Evolutionary conservation across 78 protist genomes (phyloP), one percentile per base, ranked within the genome.

Genomic region (Dictyostelium brefeldianum): DNA sequence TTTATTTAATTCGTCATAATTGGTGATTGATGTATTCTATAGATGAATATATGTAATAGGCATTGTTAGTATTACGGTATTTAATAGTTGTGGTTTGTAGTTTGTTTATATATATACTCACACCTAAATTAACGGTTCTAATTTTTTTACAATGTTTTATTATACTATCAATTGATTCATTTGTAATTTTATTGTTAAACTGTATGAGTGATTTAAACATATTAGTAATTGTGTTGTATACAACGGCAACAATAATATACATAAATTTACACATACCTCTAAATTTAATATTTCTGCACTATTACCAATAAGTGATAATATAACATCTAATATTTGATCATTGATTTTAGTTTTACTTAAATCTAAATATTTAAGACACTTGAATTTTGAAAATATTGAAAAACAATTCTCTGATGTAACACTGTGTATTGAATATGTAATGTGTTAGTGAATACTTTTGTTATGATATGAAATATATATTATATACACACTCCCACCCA

Each of bases 91-190:
- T 36, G 43, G 2, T 36, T 3, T 36, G 43, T 36, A n/a, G n/a
- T n/a, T n/a, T 47, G 14, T 50, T 4, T 50, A 0, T 15, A 53
- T 62, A 36, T 15, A 69, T 25, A 73, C 27, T 46, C 46, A 73
- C 80, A n/a, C 20, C 14, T 73, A 73, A 43, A 77, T 77, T 25
- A 77, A 77, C 50, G 50, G 50, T 77, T 51, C 36, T 51, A 11
- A 77, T 25, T 11, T 20, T 22, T 77, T 53, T 53, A 77, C 82
- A 77, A 77, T 77, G 47, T 25, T 77, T 51, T 77, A 27, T 51
- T 29, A 77, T 77, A 9, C 12, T 5, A 46, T 22, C 67, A 11
- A 77, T 47, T 51, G 82, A 77, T 77, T 77, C n/a, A n/a, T 29
- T 20, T 15, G 82, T 77, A 3, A 77, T 77, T 77, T 11, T 22